Conservation (phyloP, 2,329 filamentous ascomycete species). For the Falciphora oryzae region DNA sequence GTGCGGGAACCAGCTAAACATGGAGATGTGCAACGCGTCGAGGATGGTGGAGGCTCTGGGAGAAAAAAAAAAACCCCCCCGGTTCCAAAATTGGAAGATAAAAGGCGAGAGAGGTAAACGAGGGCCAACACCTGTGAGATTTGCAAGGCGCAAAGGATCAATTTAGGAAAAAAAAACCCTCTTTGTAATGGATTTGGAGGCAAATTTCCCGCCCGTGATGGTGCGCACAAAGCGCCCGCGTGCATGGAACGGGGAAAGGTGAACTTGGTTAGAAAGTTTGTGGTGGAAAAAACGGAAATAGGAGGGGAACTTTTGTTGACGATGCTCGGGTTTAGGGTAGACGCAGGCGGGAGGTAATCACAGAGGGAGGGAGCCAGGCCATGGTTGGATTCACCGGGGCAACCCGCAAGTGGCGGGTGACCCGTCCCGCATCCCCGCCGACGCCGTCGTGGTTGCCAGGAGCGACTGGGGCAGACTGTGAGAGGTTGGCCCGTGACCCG, state of each 20-base stretch:
- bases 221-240: too few relatives aligned
- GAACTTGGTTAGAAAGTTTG: too few relatives aligned
- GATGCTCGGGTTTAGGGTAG: too few relatives aligned
- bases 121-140: not conserved
- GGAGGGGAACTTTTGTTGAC: not conserved
- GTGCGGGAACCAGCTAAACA: too few relatives aligned
- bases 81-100: not conserved
- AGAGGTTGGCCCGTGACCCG: too few relatives aligned
- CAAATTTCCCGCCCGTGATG: not conserved
- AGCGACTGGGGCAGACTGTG: not conserved
- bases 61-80: not conserved
- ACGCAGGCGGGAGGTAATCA: not conserved
- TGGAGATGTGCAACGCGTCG: too few relatives aligned
- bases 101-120: not conserved
- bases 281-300: not conserved
- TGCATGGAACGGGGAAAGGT: not conserved
- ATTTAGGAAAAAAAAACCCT: too few relatives aligned
- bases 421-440: not conserved
- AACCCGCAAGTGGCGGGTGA: not conserved
- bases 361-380: too few relatives aligned
- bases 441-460: not conserved
- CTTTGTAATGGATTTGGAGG: too few relatives aligned
- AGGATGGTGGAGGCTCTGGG: too few relatives aligned
- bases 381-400: not conserved
- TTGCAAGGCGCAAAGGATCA: not conserved